phyloP scores from a whole-genome alignment of 306 rosid species.

The Pachyrhizus erosus region DNA sequence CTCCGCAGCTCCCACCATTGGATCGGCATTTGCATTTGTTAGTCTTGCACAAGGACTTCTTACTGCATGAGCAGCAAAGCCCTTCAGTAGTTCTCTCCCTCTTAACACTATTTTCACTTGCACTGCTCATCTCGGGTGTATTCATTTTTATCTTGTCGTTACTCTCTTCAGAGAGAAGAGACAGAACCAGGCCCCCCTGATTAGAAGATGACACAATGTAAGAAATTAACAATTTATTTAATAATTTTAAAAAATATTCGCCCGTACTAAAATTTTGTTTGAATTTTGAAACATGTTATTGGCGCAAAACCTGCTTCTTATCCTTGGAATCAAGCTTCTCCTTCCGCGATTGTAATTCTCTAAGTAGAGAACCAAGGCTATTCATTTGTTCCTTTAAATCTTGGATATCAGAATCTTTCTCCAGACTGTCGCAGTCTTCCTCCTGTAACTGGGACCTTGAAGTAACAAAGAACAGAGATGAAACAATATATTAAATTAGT shows the following conservation, averaged over 20 bases:
- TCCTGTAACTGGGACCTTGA: conserved; percentile 61
- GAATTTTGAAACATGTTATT: conserved; percentile 16
- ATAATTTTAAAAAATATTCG: not conserved
- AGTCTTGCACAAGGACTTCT: conserved; percentile 85
- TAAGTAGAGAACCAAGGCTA: conserved; percentile 59
- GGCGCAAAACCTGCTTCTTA: conserved; percentile 65
- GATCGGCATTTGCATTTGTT: conserved; percentile 85
- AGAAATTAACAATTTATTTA: not conserved
- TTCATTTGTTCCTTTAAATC: conserved; percentile 77
- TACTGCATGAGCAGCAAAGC: conserved; percentile 87
- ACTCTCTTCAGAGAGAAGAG: conserved; percentile 56
- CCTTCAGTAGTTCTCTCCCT: conserved; percentile 48
- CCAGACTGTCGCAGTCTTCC: conserved; percentile 55
- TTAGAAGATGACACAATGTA: conserved; percentile 40
- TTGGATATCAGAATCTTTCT: conserved; percentile 57
- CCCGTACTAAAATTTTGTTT: not conserved
- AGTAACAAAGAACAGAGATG: conserved; percentile 38
- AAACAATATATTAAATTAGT: conserved; percentile 38
- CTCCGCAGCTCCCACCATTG: conserved; percentile 73
- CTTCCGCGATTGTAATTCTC: conserved; percentile 67
- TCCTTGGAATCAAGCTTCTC: conserved; percentile 48
- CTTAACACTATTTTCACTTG: conserved; percentile 39
- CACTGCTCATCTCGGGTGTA: conserved; percentile 53
- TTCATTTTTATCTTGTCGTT: conserved; percentile 45
- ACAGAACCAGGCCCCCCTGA: conserved; percentile 52